A percentile compares a stretch with the other conserved stretches of the same genome.
These are phyloP conservation scores for Backusella sp. DNA, from an alignment of 192 early-diverging fungal genomes.

Conservation along the genomic window DNA sequence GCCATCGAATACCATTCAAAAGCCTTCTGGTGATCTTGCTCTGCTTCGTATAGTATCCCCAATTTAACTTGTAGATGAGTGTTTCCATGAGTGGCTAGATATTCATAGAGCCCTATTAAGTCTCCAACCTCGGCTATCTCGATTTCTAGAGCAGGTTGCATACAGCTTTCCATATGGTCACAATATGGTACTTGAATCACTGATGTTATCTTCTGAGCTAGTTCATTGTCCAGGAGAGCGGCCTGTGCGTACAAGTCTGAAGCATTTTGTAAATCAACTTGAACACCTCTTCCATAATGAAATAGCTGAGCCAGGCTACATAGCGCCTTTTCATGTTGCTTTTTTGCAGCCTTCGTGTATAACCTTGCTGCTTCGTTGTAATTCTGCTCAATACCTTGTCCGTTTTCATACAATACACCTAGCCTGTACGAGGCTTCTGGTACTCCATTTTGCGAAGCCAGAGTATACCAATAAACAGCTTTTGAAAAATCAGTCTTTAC, in stretches of 20 bases:
- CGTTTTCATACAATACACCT: not conserved
- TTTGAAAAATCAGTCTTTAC: too few relatives aligned
- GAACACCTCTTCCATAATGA: not conserved
- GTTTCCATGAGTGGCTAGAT: not conserved
- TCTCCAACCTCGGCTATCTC: too few relatives aligned
- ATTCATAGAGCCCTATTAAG: too few relatives aligned
- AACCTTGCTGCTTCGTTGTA: not conserved
- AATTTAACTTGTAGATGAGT: not conserved
- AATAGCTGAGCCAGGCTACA: not conserved
- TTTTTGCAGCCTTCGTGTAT: not conserved
- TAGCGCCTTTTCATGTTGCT: not conserved
- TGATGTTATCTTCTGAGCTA: not conserved
- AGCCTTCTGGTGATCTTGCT: not conserved
- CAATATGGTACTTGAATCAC: not conserved
- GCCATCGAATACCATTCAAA: not conserved
- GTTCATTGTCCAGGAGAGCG: not conserved
- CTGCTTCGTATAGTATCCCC: not conserved
- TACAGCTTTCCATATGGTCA: not conserved
- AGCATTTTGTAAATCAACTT: not conserved
- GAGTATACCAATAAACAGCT: too few relatives aligned
- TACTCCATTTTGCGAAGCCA: not conserved
- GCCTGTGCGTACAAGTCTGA: not conserved
- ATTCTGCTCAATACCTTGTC: not conserved
- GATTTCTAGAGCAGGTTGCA: not conserved
- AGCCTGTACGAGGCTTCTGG: not conserved